phyloP scores from a whole-genome alignment of 1,139 yeast genomes.

The Spencermartinsiella ligniputridi region DNA sequence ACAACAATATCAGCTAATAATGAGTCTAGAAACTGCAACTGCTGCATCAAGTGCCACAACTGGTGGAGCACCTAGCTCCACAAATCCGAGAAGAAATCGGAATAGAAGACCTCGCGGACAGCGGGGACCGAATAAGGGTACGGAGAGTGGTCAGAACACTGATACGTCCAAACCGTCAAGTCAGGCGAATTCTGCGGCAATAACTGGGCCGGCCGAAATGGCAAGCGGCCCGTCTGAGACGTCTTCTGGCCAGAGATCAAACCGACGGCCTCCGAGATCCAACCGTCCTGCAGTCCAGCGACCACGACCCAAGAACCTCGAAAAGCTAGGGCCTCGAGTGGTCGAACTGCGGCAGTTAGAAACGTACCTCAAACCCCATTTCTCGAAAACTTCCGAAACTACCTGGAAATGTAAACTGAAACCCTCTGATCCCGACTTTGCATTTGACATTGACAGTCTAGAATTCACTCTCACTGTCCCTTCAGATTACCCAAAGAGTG shows the following conservation, averaged over 20 bases:
- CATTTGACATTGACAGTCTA: constrained; percentile 54
- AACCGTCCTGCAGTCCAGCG: constrained; percentile 16
- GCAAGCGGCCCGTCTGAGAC: too few relatives aligned
- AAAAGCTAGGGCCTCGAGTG: constrained; percentile 15
- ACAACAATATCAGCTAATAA: too few relatives aligned
- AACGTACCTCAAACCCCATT: constrained; percentile 2
- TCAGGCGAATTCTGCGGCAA: too few relatives aligned
- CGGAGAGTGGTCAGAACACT: too few relatives aligned
- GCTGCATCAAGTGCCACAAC: too few relatives aligned
- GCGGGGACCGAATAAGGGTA: too few relatives aligned
- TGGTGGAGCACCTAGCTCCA: too few relatives aligned
- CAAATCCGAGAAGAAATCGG: too few relatives aligned
- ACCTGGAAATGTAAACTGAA: constrained; percentile 20
- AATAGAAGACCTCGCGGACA: too few relatives aligned
- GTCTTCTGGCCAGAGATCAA: not conserved
- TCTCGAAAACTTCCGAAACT: not conserved
- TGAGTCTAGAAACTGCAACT: too few relatives aligned
- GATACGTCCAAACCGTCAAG: too few relatives aligned
- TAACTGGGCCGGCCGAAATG: too few relatives aligned
- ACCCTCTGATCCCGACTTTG: constrained; percentile 74
- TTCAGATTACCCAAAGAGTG: constrained; percentile 45
- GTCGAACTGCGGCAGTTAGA: constrained; percentile 13
- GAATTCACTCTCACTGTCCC: constrained; percentile 55
- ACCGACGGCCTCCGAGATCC: constrained; percentile 5
- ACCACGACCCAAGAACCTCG: constrained; percentile 19